Base-by-base conservation (phyloP, 495 filamentous ascomycete genomes). In the Aspergillus panamensis region DNA sequence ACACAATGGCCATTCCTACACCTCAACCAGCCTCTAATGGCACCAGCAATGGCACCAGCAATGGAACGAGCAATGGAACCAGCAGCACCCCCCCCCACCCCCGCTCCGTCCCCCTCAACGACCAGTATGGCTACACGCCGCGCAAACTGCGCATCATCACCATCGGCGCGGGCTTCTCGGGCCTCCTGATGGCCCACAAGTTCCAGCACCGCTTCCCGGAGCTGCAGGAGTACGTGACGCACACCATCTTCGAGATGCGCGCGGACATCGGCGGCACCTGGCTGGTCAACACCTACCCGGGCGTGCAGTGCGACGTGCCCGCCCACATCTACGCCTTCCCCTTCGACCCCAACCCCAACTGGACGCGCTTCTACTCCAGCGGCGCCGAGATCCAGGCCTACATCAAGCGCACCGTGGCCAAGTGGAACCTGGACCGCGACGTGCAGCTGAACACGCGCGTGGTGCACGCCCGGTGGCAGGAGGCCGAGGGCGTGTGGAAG, bases 341-440 rank as follows among this genome's bases (percentile, higher is more conserved):
- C 35, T 89, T 87, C 64, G 77, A 77, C 29, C 82, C 84, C 8
- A 87, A 87, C 57, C 72, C 77, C 5, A 68, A 82, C 56, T 89
- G 86, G 85, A 76, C 75, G 3, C 69, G 78, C 30, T 75, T 80
- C 51, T 88, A 82, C 57, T 79, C 82, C 8, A 66, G 71, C 19
- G 81, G 82, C 0, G 66, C 66, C 5, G 85, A 88, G 64, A 88
- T 89, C 47, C 66, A 73, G 16, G 74, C 75, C 30, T 89, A 88
- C 57, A 81, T 82, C 64, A 69, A 82, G 35, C 58, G 66, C 0
- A 67, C 82, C 3, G 79, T 78, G 2, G 62, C 68, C 16, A 86
- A 84, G 64, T 80, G 82, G 66, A 73, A 79, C 14, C 71, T 87
- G 3, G 73, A 78, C 35, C 66, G 75, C 33, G 70, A 80, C 49